Percentiles rank a stretch among this genome's conserved stretches.
Evolutionary conservation across 192 early-diverging fungal species (phyloP).

Genomic region (Linnemannia schmuckeri): DNA sequence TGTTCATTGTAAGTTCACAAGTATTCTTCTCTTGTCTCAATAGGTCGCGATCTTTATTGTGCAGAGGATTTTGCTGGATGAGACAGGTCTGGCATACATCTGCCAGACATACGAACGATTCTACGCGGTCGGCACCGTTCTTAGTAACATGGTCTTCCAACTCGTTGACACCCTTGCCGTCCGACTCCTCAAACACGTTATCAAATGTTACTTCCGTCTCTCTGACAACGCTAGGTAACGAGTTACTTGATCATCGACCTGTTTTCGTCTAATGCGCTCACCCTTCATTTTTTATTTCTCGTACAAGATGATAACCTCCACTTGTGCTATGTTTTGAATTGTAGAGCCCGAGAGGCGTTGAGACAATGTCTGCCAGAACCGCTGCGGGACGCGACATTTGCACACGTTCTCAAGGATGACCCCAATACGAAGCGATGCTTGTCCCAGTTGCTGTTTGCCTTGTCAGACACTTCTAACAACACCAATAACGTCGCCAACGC

Average conservation of each 20-base stretch:
- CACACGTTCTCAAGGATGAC: constrained; percentile 88
- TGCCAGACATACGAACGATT: constrained; percentile 94
- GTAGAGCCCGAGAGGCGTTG: constrained; percentile 88
- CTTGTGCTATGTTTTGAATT: not conserved
- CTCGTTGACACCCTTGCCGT: constrained; percentile 88
- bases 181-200: constrained; percentile 92
- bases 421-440: constrained; percentile 89
- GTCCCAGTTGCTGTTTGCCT: constrained; percentile 73
- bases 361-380: constrained; percentile 92
- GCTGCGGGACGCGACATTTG: constrained; percentile 90
- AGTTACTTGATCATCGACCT: not conserved
- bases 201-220: constrained; percentile 92
- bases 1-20: not conserved
- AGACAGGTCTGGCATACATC: constrained; percentile 91
- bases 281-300: not conserved
- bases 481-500: constrained; percentile 10
- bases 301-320: not conserved
- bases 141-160: constrained; percentile 94
- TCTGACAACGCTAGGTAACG: constrained; percentile 86
- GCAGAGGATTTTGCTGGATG: constrained; percentile 95
- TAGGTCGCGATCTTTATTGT: constrained; percentile 97
- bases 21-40: not conserved
- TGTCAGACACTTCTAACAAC: constrained; percentile 54
- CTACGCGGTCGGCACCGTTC: constrained; percentile 94
- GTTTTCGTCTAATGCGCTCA: not conserved